phyloP scores from a whole-genome alignment of 2,329 filamentous ascomycete genomes.

The Balansia obtecta region DNA sequence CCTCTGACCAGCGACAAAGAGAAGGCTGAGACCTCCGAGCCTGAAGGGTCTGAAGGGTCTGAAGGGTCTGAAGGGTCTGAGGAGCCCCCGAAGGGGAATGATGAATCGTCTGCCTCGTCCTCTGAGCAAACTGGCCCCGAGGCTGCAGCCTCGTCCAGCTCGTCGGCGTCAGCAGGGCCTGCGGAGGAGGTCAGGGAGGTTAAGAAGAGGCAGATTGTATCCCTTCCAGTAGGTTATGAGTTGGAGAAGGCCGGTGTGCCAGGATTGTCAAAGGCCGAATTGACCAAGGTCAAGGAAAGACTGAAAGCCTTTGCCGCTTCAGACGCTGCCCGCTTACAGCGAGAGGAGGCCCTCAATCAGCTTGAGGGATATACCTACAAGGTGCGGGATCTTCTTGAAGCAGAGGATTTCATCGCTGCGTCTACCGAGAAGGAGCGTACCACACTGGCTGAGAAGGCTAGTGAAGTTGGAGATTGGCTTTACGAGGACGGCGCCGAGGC shows the following conservation, averaged over 20 bases:
- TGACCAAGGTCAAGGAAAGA: constrained; percentile 49
- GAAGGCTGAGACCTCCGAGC: constrained; percentile 24
- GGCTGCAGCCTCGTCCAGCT: constrained; percentile 16
- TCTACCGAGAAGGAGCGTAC: constrained; percentile 58
- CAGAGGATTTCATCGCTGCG: constrained; percentile 57
- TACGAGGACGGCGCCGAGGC: constrained; percentile 76
- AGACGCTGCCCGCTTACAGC: constrained; percentile 60
- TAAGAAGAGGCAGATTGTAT: constrained; percentile 47
- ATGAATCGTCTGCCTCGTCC: constrained; percentile 14
- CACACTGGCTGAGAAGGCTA: constrained; percentile 54
- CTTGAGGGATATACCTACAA: constrained; percentile 92
- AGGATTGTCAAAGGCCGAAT: constrained; percentile 33
- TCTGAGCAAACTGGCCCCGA: constrained; percentile 7
- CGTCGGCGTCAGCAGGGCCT: constrained; percentile 32
- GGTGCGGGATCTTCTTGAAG: constrained; percentile 69
- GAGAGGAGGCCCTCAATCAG: constrained; percentile 82
- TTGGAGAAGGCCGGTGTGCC: constrained; percentile 38
- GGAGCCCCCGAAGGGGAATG: constrained; percentile 31
- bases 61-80: constrained; percentile 22
- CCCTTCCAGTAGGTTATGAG: constrained; percentile 37
- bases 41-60: constrained; percentile 16
- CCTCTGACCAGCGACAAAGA: constrained; percentile 53
- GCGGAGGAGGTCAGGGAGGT: constrained; percentile 34
- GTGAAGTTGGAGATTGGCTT: constrained; percentile 74
- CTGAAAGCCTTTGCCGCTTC: constrained; percentile 77